Percentiles rank a stretch among this genome's conserved stretches.
Conservation (phyloP, 805 yeast species). For the Starmerella apis region DNA sequence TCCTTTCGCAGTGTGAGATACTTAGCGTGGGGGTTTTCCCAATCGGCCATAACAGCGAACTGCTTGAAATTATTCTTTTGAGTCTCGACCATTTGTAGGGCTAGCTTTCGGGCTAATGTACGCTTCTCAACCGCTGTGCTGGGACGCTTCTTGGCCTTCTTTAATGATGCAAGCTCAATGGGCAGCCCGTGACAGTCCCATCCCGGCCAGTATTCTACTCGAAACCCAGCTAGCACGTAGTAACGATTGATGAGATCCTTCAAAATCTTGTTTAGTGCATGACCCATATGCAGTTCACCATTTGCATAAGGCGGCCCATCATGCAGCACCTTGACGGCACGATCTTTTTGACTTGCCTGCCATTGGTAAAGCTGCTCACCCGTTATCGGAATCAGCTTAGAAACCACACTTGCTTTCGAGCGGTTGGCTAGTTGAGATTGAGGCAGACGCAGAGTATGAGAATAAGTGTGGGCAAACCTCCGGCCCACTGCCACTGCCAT, state of each 20-base stretch:
- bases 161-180: slow-evolving; percentile 75
- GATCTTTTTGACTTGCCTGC: slow-evolving; percentile 38
- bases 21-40: slow-evolving; percentile 38
- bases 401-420: slow-evolving; percentile 38
- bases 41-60: slow-evolving; percentile 77
- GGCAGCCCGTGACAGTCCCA: slow-evolving; percentile 99
- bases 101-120: slow-evolving; percentile 56
- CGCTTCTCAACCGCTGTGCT: slow-evolving; percentile 42
- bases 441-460: slow-evolving; percentile 54
- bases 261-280: slow-evolving; percentile 77
- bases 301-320: slow-evolving; percentile 99
- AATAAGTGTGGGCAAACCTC: slow-evolving; percentile 32
- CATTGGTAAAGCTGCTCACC: slow-evolving; percentile 54
- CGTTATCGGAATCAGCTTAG: slow-evolving; percentile 42
- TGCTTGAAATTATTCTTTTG: slow-evolving; percentile 57
- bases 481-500: slow-evolving; percentile 3
- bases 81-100: slow-evolving; percentile 48
- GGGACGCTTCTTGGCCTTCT: slow-evolving; percentile 34
- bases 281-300: slow-evolving; percentile 86
- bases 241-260: slow-evolving; percentile 77
- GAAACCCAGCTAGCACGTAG: slow-evolving; percentile 51
- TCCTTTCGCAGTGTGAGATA: slow-evolving; percentile 62
- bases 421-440: slow-evolving; percentile 56
- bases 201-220: slow-evolving; percentile 73
- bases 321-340: slow-evolving; percentile 50